A percentile compares a stretch with the other conserved stretches of the same genome.
Evolutionary conservation across 2,329 filamentous ascomycete genomes (phyloP).

Genomic region (Sarocladium kiliense): DNA sequence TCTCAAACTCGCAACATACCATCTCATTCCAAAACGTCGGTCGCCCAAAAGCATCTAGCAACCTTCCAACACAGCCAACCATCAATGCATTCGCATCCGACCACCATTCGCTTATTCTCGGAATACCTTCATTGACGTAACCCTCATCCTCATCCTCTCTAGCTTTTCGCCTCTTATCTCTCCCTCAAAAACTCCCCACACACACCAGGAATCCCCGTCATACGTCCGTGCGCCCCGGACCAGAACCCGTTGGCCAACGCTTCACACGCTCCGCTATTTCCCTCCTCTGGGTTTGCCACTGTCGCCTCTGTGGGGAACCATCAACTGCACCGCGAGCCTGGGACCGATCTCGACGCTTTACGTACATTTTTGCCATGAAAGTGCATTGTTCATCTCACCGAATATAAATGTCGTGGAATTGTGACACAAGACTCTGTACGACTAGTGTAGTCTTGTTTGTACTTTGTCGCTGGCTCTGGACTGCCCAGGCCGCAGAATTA

Average conservation of each 20-base stretch:
- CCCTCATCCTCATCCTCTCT: not conserved
- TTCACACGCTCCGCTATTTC: not conserved
- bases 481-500: too few relatives aligned
- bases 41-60: too few relatives aligned
- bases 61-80: too few relatives aligned
- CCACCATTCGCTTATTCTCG: not conserved
- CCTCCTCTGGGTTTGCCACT: not conserved
- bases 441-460: too few relatives aligned
- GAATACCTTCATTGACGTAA: not conserved
- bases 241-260: not conserved
- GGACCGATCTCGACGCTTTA: slow-evolving; percentile 3
- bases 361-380: not conserved
- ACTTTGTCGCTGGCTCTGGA: too few relatives aligned
- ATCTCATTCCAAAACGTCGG: too few relatives aligned
- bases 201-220: not conserved
- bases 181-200: not conserved
- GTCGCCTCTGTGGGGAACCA: not conserved
- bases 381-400: too few relatives aligned
- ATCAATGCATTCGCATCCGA: too few relatives aligned
- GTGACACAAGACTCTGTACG: too few relatives aligned
- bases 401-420: too few relatives aligned
- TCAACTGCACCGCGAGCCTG: not conserved
- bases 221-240: not conserved
- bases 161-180: not conserved
- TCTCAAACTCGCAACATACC: not conserved